A percentile compares a stretch with the other conserved stretches of the same genome.
Conservation (phyloP, 352 stramenopile species). For the Phytophthora syringae region DNA sequence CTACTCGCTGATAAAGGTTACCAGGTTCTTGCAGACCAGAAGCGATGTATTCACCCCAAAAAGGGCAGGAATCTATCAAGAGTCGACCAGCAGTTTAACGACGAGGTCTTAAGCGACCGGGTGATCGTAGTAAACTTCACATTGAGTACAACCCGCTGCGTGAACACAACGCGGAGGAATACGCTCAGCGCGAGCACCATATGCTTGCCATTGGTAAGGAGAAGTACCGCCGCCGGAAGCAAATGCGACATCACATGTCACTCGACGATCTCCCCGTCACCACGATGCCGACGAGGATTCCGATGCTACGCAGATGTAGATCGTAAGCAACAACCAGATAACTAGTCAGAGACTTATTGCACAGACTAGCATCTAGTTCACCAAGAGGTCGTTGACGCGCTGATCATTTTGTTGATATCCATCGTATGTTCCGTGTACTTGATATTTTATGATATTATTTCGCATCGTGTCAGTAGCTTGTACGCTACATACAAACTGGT, state of each 20-base stretch:
- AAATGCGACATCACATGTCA: background rate
- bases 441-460: background rate
- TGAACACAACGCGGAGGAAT: background rate
- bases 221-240: background rate
- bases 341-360: background rate
- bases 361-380: background rate
- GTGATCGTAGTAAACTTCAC: background rate
- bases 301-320: constrained; percentile 3
- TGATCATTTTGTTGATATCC: background rate
- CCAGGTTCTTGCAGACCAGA: background rate
- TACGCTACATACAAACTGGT: background rate
- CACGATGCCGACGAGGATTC: background rate
- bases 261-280: background rate
- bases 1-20: background rate
- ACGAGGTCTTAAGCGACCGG: background rate
- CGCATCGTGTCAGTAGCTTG: background rate
- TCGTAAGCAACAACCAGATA: background rate
- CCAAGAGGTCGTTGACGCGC: no score
- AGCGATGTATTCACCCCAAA: background rate
- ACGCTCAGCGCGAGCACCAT: background rate
- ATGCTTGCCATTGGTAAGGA: background rate
- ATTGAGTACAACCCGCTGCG: background rate
- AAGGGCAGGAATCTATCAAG: background rate
- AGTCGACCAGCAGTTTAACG: background rate
- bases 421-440: background rate